Percentiles rank a stretch among this genome's conserved stretches.
phyloP scores from a whole-genome alignment of 495 filamentous ascomycete genomes.

The Xanthoparmelia taractica region DNA sequence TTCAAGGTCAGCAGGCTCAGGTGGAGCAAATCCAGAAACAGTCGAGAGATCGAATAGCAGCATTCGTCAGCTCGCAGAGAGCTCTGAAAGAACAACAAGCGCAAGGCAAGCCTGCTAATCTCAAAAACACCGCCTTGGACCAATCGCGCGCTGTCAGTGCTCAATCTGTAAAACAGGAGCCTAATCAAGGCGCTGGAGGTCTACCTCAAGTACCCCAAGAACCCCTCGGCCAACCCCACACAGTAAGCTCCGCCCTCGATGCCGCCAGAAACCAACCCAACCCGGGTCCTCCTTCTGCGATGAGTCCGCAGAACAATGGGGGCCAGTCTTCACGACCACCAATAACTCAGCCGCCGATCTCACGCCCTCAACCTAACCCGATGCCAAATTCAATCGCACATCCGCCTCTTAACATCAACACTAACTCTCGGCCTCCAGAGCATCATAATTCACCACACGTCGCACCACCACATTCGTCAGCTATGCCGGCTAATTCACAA shows the following conservation, averaged over 20 bases:
- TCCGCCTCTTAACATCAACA: conserved; percentile 31
- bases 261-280: conserved; percentile 43
- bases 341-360: conserved; percentile 21
- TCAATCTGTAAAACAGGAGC: conserved; percentile 28
- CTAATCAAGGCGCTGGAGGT: conserved; percentile 2
- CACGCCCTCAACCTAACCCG: conserved; percentile 39
- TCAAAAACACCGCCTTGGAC: conserved; percentile 7
- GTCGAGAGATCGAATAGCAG: conserved; percentile 39
- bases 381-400: conserved; percentile 41
- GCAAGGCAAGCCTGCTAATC: conserved; percentile 30
- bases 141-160: conserved; percentile 8
- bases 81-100: conserved; percentile 39
- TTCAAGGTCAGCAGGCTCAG: conserved; percentile 35
- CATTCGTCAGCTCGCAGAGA: conserved; percentile 45
- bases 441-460: conserved; percentile 35
- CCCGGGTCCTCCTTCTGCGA: conserved; percentile 28
- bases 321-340: conserved; percentile 17
- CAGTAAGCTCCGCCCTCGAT: conserved; percentile 47
- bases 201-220: conserved; percentile 15
- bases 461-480: conserved; percentile 29
- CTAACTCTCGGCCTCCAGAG: conserved; percentile 43
- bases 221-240: conserved; percentile 43
- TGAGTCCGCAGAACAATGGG: conserved; percentile 18
- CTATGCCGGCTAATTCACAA: conserved; percentile 27
- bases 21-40: conserved; percentile 40